Percentiles rank a stretch among this genome's conserved stretches.
phyloP scores from a whole-genome alignment of 495 filamentous ascomycete species.

The Tuber magnatum region DNA sequence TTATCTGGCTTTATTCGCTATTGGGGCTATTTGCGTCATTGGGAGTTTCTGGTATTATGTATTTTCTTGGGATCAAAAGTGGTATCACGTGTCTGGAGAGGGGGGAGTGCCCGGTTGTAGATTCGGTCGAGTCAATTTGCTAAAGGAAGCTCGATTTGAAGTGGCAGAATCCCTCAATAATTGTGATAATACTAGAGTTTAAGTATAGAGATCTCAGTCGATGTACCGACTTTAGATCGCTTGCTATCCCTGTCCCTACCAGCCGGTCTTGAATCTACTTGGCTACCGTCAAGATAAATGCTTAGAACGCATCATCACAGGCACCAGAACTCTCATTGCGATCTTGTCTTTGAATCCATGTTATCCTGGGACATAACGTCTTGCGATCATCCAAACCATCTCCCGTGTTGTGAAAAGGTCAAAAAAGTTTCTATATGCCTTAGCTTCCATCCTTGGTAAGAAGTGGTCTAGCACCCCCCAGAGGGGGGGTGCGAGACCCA shows the following conservation, averaged over 20 bases:
- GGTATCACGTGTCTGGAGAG: background rate
- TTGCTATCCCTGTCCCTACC: background rate
- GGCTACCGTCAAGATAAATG: background rate
- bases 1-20: background rate
- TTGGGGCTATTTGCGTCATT: background rate
- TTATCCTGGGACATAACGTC: no score
- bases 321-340: background rate
- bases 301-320: background rate
- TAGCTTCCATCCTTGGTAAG: background rate
- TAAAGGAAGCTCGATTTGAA: background rate
- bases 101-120: background rate
- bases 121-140: background rate
- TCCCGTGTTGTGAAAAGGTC: background rate
- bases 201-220: background rate
- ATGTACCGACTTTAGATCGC: no score
- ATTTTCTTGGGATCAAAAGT: background rate
- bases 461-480: no score
- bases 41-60: conserved; percentile 3
- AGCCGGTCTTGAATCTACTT: background rate
- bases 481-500: no score
- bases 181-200: background rate
- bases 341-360: background rate
- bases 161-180: background rate
- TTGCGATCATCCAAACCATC: background rate
- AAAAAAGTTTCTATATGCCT: background rate